phyloP scores from a whole-genome alignment of 257 asterid species.

The Solanum habrochaites region DNA sequence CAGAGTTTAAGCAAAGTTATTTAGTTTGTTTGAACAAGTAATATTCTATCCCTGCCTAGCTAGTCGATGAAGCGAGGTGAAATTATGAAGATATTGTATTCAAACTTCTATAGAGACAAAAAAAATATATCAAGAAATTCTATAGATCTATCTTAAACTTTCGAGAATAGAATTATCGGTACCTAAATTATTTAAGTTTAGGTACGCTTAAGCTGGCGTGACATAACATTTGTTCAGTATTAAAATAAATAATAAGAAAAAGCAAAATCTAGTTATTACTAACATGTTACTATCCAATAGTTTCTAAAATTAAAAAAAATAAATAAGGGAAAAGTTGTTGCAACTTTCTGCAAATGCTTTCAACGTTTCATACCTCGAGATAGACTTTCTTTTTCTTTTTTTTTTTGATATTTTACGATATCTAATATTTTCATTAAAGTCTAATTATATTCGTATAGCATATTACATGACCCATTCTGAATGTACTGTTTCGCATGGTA shows the following conservation, averaged over 20 bases:
- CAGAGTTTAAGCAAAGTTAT: not conserved
- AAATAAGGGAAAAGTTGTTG: not conserved
- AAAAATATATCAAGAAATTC: not conserved
- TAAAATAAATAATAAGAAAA: not conserved
- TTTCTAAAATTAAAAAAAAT: not conserved
- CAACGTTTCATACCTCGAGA: not conserved
- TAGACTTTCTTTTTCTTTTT: too few species aligned
- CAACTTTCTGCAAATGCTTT: not conserved
- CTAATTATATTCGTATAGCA: too few species aligned
- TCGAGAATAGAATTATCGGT: not conserved
- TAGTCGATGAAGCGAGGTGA: not conserved
- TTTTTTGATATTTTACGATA: too few species aligned
- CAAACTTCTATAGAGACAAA: not conserved
- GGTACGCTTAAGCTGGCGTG: not conserved
- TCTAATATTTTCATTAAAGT: too few species aligned
- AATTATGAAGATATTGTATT: not conserved
- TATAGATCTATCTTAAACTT: not conserved
- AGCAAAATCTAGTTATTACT: not conserved
- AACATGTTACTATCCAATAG: not conserved
- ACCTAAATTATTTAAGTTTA: not conserved
- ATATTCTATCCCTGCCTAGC: not conserved
- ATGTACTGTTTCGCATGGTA: rapidly evolving
- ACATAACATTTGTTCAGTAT: not conserved
- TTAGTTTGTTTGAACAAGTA: not conserved
- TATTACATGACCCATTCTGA: too few species aligned